Base-by-base conservation (phyloP, 768 basidiomycete species). In the Punctularia strigosozonata region DNA sequence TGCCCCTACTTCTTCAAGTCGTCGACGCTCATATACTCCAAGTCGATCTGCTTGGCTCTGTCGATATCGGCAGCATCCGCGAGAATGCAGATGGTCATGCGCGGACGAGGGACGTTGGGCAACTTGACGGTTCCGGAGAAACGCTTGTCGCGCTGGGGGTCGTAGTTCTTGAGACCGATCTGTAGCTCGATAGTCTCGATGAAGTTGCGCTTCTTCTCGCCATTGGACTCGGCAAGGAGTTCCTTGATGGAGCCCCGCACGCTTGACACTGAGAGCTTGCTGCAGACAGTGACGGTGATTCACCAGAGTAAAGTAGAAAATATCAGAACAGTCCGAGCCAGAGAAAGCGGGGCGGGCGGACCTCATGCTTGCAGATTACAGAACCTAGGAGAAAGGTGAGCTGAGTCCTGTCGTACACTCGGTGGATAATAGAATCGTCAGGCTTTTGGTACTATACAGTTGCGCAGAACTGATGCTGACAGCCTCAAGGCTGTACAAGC, bases 141-240 rank as follows among this genome's bases (percentile, higher is more conserved):
- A 89, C 95, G 95, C 74, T 98, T 99, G 67, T 99, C 95, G 48
- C 95, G 74, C 78, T 98, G 95, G 52, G 95, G 94, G 64, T 99
- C 91, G 70, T 95, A 95, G 77, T 95, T 95, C 73, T 94, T 95
- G 56, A 95, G 75, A 50, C 91, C 91, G 52, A 95, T 87, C 63
- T 94, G 90, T 51, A 95, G 75, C 63, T 95, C 91, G 57, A 94
- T 80, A 42, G 91, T 95, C 74, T 94, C 90, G 46, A 91, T 77
- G 59, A 91, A 94, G 63, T 94, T 91, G 52, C 90, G 79, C 65
- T 75, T 84, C 68, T 86, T 83, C 63, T 90, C 89, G 66, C 81
- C 81, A 49, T 65, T 83, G 53, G 89, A 77, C 14, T 81, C 78
- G 41, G 72, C 77, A 45, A 94, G 74, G 47, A 98, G 76, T 50